Percentiles rank a stretch among this genome's conserved stretches.
Conservation (phyloP, 2,329 filamentous ascomycete genomes). For the Xylariales sp. region DNA sequence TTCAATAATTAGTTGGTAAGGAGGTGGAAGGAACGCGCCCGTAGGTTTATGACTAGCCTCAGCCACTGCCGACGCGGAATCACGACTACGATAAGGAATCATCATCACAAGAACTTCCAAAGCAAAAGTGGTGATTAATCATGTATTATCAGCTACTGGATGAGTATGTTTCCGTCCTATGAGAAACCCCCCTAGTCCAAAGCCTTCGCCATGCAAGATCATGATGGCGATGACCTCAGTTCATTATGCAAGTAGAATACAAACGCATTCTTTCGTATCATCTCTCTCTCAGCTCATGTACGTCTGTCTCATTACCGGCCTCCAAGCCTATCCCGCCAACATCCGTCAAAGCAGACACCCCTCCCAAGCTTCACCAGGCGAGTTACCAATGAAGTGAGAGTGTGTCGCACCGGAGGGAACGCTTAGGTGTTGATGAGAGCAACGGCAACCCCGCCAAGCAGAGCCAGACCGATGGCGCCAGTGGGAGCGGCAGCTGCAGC, state of each 20-base stretch:
- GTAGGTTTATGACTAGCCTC: no score
- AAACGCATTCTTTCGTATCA: neutral
- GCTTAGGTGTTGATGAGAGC: neutral
- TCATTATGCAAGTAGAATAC: neutral
- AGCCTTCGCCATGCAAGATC: neutral
- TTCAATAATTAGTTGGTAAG: no score
- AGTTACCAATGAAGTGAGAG: no score
- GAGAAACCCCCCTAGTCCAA: slow-evolving; percentile 3
- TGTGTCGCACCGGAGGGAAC: no score
- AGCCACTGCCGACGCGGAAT: no score
- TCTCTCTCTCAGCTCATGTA: neutral
- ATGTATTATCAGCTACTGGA: slow-evolving; percentile 5
- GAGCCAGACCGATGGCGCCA: neutral
- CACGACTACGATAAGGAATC: no score
- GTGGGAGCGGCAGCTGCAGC: slow-evolving; percentile 1
- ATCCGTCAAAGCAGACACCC: no score
- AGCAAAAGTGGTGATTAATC: no score
- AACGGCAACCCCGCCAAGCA: slow-evolving; percentile 1
- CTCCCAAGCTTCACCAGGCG: no score
- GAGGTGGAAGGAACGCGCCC: no score
- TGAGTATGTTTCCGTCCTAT: slow-evolving; percentile 8
- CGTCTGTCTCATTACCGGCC: neutral
- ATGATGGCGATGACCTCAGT: neutral
- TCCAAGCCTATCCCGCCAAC: neutral
- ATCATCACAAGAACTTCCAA: no score